Percentiles rank a stretch among this genome's conserved stretches.
These are phyloP conservation scores for Aspergillus fischeri DNA, from an alignment of 2,329 filamentous ascomycete species.

Conservation along the genomic window DNA sequence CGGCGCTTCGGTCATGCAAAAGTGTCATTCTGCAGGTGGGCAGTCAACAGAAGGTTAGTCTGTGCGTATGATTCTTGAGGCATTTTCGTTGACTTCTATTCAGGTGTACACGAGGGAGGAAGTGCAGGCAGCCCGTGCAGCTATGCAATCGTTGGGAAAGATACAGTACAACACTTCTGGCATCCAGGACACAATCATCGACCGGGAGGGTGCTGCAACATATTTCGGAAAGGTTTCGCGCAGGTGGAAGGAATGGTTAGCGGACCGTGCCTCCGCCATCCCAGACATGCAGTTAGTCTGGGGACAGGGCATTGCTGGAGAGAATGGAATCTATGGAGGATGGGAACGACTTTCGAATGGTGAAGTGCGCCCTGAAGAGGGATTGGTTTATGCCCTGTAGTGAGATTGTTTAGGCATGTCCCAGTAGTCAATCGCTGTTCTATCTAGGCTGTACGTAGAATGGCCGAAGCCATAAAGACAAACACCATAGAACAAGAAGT, in stretches of 20 bases:
- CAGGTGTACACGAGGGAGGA: constrained; percentile 9
- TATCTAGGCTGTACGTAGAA: neutral
- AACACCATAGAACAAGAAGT: constrained; percentile 4
- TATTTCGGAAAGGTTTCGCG: neutral
- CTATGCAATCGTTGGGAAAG: constrained; percentile 2
- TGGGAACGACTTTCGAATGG: constrained; percentile 4
- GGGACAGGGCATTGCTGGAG: constrained; percentile 4
- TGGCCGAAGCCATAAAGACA: too few species aligned
- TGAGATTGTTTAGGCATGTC: neutral
- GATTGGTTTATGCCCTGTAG: constrained; percentile 7
- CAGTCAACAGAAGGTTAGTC: constrained; percentile 2
- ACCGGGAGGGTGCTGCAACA: neutral
- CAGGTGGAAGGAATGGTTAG: constrained; percentile 10
- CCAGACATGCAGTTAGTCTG: constrained; percentile 5
- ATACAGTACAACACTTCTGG: constrained; percentile 11
- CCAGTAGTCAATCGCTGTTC: neutral
- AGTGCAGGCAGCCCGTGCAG: neutral
- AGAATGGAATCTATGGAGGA: constrained; percentile 4
- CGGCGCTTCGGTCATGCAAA: neutral
- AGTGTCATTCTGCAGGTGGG: constrained; percentile 1
- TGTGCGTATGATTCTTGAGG: neutral
- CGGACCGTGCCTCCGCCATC: neutral
- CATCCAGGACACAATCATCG: constrained; percentile 4
- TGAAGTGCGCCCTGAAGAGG: constrained; percentile 4
- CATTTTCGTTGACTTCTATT: neutral